Conservation (phyloP, 1,284 basidiomycete species). For the Boletus semigastroideus region DNA sequence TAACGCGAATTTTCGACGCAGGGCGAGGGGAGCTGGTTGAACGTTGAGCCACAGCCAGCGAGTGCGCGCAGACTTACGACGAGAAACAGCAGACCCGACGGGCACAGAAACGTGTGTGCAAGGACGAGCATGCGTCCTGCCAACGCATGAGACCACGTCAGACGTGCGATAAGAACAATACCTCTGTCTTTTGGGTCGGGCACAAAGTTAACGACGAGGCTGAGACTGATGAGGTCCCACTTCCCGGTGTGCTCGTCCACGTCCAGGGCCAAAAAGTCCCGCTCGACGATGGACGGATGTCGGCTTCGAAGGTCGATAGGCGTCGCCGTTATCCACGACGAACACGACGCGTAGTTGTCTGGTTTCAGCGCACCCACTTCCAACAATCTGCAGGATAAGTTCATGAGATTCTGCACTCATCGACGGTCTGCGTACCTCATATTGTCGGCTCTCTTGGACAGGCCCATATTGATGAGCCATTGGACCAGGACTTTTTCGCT, state of each 20-base stretch:
- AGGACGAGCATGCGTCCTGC: constrained; percentile 74
- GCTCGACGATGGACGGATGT: constrained; percentile 75
- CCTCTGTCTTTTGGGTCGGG: constrained; percentile 76
- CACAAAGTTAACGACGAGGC: constrained; percentile 86
- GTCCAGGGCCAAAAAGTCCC: constrained; percentile 76
- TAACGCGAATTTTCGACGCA: constrained; percentile 86
- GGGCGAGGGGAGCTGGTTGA: constrained; percentile 68
- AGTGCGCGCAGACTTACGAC: constrained; percentile 48
- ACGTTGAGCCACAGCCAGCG: constrained; percentile 1
- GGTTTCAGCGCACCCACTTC: constrained; percentile 86
- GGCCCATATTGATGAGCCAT: constrained; percentile 65
- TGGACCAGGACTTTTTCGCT: constrained; percentile 74
- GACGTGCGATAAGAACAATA: constrained; percentile 25
- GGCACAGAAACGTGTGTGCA: constrained; percentile 59
- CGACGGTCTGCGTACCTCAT: constrained; percentile 40
- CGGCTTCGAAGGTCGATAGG: constrained; percentile 82
- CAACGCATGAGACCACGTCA: constrained; percentile 5
- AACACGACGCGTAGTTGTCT: constrained; percentile 70
- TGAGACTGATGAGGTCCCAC: constrained; percentile 82
- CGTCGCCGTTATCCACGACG: constrained; percentile 67
- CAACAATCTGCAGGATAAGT: constrained; percentile 54
- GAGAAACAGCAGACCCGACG: constrained; percentile 67
- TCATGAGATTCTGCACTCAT: background rate
- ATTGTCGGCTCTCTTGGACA: constrained; percentile 33
- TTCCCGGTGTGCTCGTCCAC: constrained; percentile 43